These are phyloP conservation scores for Ogataea siamensis DNA, from an alignment of 805 yeast genomes.

Conservation along the genomic window DNA sequence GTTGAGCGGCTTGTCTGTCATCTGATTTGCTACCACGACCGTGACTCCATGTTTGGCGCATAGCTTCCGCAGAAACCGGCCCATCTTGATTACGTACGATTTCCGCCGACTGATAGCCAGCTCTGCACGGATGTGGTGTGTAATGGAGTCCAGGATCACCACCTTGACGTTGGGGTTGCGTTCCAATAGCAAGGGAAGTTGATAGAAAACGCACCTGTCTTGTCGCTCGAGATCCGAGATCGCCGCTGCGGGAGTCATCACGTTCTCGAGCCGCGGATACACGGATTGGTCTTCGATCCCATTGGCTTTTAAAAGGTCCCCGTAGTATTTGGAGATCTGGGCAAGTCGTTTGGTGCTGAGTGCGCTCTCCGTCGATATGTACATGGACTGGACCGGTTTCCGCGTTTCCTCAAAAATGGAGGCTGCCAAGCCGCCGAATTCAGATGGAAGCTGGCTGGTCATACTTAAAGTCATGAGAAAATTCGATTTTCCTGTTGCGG, in stretches of 20 bases:
- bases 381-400: conserved; percentile 48
- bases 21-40: conserved; percentile 75
- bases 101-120: conserved; percentile 43
- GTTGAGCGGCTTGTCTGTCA: conserved; percentile 55
- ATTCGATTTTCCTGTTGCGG: conserved; percentile 87
- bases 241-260: conserved; percentile 29
- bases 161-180: conserved; percentile 44
- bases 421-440: conserved; percentile 45
- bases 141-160: conserved; percentile 76
- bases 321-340: conserved; percentile 38
- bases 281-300: conserved; percentile 29
- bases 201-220: conserved; percentile 68
- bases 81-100: conserved; percentile 41
- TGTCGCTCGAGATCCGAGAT: conserved; percentile 62
- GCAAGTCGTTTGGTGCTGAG: conserved; percentile 63
- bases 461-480: conserved; percentile 64
- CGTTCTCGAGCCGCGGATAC: conserved; percentile 36
- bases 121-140: conserved; percentile 76
- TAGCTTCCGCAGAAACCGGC: conserved; percentile 46
- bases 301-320: conserved; percentile 34
- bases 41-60: conserved; percentile 53
- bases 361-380: conserved; percentile 74
- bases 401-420: conserved; percentile 23
- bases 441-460: conserved; percentile 50
- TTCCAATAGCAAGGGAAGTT: conserved; percentile 57